Evolutionary conservation across 78 protist species (phyloP).

Genomic region (Dictyostelium firmibasis): DNA sequence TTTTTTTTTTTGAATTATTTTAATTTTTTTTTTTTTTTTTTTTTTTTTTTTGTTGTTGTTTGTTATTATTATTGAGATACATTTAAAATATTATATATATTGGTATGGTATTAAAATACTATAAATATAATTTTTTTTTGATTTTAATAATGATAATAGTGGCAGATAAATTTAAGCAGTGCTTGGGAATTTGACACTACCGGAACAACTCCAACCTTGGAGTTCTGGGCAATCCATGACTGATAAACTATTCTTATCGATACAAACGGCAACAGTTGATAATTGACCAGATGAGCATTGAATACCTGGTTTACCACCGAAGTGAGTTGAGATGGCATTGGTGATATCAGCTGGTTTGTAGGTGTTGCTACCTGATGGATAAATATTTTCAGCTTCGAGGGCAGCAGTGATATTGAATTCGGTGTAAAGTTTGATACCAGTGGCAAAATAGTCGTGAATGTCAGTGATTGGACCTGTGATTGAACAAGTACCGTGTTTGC

Average conservation of each 20-base stretch:
- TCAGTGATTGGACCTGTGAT: constrained; percentile 62
- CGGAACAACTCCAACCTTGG: constrained; percentile 49
- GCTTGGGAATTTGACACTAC: constrained; percentile 9
- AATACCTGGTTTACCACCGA: constrained; percentile 18
- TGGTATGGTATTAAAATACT: background rate
- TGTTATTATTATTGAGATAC: background rate
- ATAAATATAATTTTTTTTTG: too few relatives aligned
- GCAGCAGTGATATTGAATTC: constrained; percentile 38
- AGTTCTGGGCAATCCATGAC: constrained; percentile 57
- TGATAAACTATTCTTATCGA: constrained; percentile 11
- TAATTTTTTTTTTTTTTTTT: too few relatives aligned
- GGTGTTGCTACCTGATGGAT: background rate
- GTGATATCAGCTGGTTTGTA: background rate
- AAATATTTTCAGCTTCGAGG: background rate
- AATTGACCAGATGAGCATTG: constrained; percentile 32
- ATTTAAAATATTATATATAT: too few relatives aligned
- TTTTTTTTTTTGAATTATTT: too few relatives aligned
- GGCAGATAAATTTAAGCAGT: background rate
- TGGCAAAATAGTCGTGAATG: constrained; percentile 6
- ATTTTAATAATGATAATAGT: too few relatives aligned
- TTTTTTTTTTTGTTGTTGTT: too few relatives aligned
- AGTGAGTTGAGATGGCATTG: background rate
- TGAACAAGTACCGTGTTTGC: constrained; percentile 55
- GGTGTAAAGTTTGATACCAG: constrained; percentile 31
- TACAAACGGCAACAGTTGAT: constrained; percentile 36